Evolutionary conservation across 768 basidiomycete species (phyloP), one percentile per base, ranked within the genome.

Genomic region (Leccinum variicolor): DNA sequence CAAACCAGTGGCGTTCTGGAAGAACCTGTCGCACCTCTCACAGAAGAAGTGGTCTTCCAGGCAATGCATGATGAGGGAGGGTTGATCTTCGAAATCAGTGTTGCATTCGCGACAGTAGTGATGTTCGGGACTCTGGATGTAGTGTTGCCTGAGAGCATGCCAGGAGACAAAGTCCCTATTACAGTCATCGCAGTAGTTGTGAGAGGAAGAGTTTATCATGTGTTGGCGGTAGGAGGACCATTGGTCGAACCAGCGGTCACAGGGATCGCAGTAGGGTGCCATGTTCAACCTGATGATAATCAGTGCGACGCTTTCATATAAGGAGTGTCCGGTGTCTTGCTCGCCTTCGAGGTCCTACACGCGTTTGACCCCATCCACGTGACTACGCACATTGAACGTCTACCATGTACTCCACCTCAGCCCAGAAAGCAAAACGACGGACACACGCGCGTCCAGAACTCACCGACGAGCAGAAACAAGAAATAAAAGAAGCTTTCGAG

Each of bases 401-500:
- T 15, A 33, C 26, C 59, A 79, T 79, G 77, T 90, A 88, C 75
- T 76, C 81, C 33, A 81, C 85, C 14, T 84, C 79, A 2, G 79
- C 87, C 33, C 84, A 82, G 49, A 90, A 90, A 72, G 85, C 89
- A 57, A 89, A 90, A 61, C 77, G 90, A 62, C 81, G 87, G 61
- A 80, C 85, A 1, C 89, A 91, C 62, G 53, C 85, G 31, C 88
- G 91, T 34, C 92, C 91, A 62, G 91, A 94, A 60, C 84, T 94
- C 53, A 81, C 86, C 9, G 92, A 94, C 47, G 91, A 94, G 70
- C 91, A 93, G 67, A 91, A 91, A 66, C 91, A 94, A 66, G 97
- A 99, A 74, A 95, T 98, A 55, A 94, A 94, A 73, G 97, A 99
- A 68, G 97, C 97, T 0, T 99, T 99, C 68, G 96, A 98, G 74